phyloP scores from a whole-genome alignment of 345 rosid genomes.

The Eucalyptus globulus region DNA sequence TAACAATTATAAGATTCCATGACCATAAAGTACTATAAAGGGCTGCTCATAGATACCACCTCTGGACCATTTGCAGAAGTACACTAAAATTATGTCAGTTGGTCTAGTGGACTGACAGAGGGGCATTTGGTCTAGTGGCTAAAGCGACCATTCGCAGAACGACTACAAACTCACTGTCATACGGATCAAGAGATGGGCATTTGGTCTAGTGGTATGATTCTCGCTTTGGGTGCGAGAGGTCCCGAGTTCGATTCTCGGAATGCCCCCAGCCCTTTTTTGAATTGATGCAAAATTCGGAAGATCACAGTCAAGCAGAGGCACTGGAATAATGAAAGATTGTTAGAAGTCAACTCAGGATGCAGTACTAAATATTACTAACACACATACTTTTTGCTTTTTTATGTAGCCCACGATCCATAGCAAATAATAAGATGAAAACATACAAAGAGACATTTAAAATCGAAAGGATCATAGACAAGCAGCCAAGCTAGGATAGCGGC shows the following conservation, averaged over 20 bases:
- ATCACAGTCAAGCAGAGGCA: neutral
- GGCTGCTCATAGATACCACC: neutral
- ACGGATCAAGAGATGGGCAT: neutral
- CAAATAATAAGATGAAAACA: neutral
- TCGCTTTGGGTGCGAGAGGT: conserved; percentile 93
- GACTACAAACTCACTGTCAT: neutral
- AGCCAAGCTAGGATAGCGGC: neutral
- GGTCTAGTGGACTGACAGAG: neutral
- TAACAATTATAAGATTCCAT: neutral
- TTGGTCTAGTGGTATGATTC: conserved; percentile 68
- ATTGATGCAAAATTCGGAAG: neutral
- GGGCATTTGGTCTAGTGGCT: conserved; percentile 23
- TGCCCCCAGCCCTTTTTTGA: conserved; percentile 16
- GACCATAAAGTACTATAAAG: neutral
- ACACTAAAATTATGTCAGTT: neutral
- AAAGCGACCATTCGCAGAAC: neutral
- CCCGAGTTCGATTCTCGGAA: conserved; percentile 80
- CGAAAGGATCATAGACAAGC: neutral
- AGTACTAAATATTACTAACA: neutral
- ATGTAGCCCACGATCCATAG: neutral
- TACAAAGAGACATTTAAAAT: neutral
- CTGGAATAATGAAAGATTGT: neutral
- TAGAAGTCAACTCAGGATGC: neutral
- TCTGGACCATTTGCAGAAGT: neutral
- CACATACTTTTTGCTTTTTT: neutral